Evolutionary conservation across 371 early-diverging fungal species (phyloP).

Genomic region (Circinella umbellata): DNA sequence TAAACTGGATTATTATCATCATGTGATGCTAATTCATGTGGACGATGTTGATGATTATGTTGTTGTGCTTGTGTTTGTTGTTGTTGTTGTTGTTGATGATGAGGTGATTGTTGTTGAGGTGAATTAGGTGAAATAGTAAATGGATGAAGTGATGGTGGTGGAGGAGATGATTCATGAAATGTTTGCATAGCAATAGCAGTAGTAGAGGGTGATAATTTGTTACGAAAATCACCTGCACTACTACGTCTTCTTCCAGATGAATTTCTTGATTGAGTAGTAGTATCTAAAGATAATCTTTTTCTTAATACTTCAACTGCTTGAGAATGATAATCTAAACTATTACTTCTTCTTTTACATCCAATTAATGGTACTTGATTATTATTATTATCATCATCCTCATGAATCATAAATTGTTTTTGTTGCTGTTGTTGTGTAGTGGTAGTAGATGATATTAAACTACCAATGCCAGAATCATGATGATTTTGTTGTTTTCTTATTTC

Average conservation of each 20-base stretch:
- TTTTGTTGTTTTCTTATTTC: conserved; percentile 21
- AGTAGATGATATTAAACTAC: not conserved
- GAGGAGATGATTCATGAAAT: conserved; percentile 23
- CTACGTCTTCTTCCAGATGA: conserved; percentile 10
- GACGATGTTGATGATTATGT: not conserved
- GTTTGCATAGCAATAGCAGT: conserved; percentile 26
- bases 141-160: not conserved
- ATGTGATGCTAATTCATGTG: conserved; percentile 9
- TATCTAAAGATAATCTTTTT: conserved; percentile 25
- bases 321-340: conserved; percentile 25
- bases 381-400: not conserved
- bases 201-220: not conserved
- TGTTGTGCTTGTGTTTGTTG: not conserved
- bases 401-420: not conserved
- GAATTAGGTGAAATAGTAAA: not conserved
- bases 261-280: not conserved
- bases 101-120: not conserved
- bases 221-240: conserved; percentile 13
- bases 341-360: conserved; percentile 15
- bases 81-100: not conserved
- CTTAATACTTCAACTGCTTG: conserved; percentile 21
- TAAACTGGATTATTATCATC: conserved; percentile 32
- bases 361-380: not conserved
- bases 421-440: not conserved
- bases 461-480: conserved; percentile 23